These are phyloP conservation scores for Arbutus unedo DNA, from an alignment of 148 eudicot genomes.

Conservation along the genomic window DNA sequence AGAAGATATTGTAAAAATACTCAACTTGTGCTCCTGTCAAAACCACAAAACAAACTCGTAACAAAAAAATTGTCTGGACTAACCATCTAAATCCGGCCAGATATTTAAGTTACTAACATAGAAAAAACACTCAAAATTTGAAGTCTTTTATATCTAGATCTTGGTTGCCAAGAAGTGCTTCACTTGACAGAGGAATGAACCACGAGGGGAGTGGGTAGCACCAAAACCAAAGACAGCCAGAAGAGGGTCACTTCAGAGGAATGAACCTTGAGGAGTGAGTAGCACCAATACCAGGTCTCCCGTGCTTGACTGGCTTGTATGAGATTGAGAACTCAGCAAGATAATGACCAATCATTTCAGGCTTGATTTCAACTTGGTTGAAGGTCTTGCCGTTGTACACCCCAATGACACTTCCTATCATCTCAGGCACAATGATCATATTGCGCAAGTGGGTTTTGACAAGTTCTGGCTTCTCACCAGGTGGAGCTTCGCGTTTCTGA, in stretches of 20 bases:
- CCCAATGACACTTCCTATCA: constrained; percentile 61
- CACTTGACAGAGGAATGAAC: background rate
- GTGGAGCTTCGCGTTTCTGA: constrained; percentile 66
- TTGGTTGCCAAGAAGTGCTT: background rate
- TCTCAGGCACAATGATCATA: constrained; percentile 64
- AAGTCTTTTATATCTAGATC: background rate
- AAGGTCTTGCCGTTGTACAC: constrained; percentile 62
- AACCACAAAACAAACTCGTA: background rate
- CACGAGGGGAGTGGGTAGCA: background rate
- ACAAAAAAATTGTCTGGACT: background rate
- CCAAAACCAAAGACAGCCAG: background rate
- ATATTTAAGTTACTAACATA: background rate
- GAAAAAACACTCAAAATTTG: background rate
- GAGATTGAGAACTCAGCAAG: constrained; percentile 60
- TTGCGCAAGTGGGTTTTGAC: constrained; percentile 57
- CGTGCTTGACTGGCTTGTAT: constrained; percentile 74
- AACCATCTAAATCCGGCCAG: background rate
- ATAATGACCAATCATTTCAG: constrained; percentile 66
- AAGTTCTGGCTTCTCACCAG: constrained; percentile 61
- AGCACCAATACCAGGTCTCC: constrained; percentile 74
- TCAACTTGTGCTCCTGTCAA: background rate
- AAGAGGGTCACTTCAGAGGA: constrained; percentile 49
- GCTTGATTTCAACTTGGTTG: constrained; percentile 57
- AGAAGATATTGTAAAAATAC: background rate
- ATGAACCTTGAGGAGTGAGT: constrained; percentile 71